phyloP scores from a whole-genome alignment of 2,329 filamentous ascomycete species.

The Orbilia blumenaviensis region DNA sequence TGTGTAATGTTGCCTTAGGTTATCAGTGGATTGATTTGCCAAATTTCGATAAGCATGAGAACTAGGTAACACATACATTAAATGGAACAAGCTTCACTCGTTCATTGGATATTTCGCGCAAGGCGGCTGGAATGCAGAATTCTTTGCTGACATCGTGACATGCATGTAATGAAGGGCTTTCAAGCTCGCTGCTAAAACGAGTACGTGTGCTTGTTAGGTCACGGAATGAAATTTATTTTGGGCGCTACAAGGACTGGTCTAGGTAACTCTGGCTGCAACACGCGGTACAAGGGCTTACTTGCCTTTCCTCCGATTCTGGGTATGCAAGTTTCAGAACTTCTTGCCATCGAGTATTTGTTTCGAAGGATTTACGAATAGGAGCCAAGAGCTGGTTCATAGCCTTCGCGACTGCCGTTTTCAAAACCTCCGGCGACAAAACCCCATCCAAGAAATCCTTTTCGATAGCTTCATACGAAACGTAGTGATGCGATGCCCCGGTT shows the following conservation, averaged over 20 bases:
- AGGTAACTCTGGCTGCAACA: too few species aligned
- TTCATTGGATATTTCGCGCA: conserved; percentile 20
- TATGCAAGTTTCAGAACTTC: conserved; percentile 15
- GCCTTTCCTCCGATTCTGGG: conserved; percentile 12
- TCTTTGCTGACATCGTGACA: neutral
- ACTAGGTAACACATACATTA: neutral
- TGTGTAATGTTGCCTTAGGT: conserved; percentile 1
- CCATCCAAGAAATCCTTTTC: conserved; percentile 28
- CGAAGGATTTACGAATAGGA: conserved; percentile 37
- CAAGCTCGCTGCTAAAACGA: too few species aligned
- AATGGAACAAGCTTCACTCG: conserved; percentile 17
- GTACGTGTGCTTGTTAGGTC: too few species aligned
- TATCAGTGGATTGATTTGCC: neutral
- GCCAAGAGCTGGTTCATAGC: conserved; percentile 26
- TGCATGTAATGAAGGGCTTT: neutral
- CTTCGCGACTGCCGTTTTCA: conserved; percentile 15
- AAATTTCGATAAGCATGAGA: neutral
- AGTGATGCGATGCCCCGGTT: conserved; percentile 6
- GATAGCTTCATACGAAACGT: conserved; percentile 40
- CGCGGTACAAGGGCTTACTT: neutral
- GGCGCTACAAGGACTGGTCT: too few species aligned
- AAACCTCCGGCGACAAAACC: neutral
- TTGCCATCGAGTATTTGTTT: conserved; percentile 28
- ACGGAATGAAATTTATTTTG: too few species aligned
- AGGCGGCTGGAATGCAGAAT: conserved; percentile 15